A percentile compares a stretch with the other conserved stretches of the same genome.
These are phyloP conservation scores for Candida pseudofarinosa DNA, from an alignment of 805 yeast genomes.

Conservation along the genomic window DNA sequence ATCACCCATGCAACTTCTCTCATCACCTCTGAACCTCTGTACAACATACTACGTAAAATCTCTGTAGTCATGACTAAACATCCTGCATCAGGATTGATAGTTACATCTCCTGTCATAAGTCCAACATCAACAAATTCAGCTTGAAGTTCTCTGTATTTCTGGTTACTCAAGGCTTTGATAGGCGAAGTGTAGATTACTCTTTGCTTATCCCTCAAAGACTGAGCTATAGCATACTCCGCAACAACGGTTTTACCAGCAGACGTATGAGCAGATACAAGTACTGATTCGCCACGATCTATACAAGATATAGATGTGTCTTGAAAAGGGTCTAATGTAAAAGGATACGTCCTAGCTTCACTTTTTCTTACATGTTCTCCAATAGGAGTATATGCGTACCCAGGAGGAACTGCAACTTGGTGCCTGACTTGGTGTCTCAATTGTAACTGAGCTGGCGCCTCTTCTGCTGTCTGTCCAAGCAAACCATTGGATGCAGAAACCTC, in stretches of 20 bases:
- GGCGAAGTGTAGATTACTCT: slow-evolving; percentile 95
- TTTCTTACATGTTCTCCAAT: slow-evolving; percentile 80
- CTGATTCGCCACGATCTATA: slow-evolving; percentile 91
- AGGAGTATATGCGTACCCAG: slow-evolving; percentile 82
- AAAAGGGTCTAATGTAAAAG: slow-evolving; percentile 92
- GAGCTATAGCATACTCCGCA: slow-evolving; percentile 96
- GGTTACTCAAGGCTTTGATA: slow-evolving; percentile 90
- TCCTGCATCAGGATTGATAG: slow-evolving; percentile 96
- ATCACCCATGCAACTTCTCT: slow-evolving; percentile 99
- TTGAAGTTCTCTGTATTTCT: slow-evolving; percentile 84
- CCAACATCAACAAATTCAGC: slow-evolving; percentile 98
- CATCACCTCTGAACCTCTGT: slow-evolving; percentile 96
- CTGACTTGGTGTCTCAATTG: slow-evolving; percentile 89
- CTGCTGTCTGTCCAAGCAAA: slow-evolving; percentile 32
- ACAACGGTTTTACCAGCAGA: slow-evolving; percentile 98
- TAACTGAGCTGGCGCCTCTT: slow-evolving; percentile 41
- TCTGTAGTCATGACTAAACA: slow-evolving; percentile 99
- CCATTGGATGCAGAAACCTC: slow-evolving; percentile 85
- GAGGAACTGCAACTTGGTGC: slow-evolving; percentile 96
- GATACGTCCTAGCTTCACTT: slow-evolving; percentile 83
- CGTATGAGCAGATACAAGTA: slow-evolving; percentile 94
- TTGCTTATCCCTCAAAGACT: slow-evolving; percentile 84
- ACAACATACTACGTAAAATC: slow-evolving; percentile 92
- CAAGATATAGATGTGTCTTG: slow-evolving; percentile 96
- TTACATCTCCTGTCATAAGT: slow-evolving; percentile 98